A percentile compares a stretch with the other conserved stretches of the same genome.
Conservation (phyloP, 1,284 basidiomycete species). For the Sanghuangporus sanghuang region DNA sequence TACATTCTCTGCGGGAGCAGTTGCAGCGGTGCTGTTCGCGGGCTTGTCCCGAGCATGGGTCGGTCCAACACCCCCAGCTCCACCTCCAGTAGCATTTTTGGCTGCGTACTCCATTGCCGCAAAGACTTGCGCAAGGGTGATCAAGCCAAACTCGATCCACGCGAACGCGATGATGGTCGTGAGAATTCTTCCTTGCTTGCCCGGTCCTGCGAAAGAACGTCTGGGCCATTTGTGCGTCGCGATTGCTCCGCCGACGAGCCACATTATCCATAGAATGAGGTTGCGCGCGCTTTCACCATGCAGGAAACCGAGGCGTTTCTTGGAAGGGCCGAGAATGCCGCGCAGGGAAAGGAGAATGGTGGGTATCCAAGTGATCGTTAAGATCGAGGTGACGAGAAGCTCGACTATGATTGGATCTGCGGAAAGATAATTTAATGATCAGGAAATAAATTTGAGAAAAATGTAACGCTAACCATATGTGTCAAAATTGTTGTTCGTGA, state of each 20-base stretch:
- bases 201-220: not conserved
- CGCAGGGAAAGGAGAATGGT: not conserved
- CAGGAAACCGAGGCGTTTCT: not conserved
- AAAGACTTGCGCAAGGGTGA: constrained; percentile 8
- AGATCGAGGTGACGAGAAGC: constrained; percentile 12
- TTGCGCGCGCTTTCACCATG: constrained; percentile 1
- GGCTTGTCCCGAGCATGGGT: not conserved
- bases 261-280: constrained; percentile 17
- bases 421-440: not conserved
- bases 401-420: constrained; percentile 14
- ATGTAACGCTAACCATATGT: constrained; percentile 8
- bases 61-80: not conserved
- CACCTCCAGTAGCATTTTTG: not conserved
- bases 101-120: constrained; percentile 13
- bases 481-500: not conserved
- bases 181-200: constrained; percentile 5
- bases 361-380: constrained; percentile 17
- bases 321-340: not conserved
- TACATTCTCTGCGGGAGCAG: not conserved
- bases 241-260: constrained; percentile 17
- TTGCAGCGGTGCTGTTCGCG: not conserved
- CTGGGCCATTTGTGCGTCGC: constrained; percentile 17
- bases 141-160: constrained; percentile 14
- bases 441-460: not conserved
- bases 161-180: constrained; percentile 13